Evolutionary conservation across 305 asterid genomes (phyloP).

Genomic region (Fraxinus baroniana): DNA sequence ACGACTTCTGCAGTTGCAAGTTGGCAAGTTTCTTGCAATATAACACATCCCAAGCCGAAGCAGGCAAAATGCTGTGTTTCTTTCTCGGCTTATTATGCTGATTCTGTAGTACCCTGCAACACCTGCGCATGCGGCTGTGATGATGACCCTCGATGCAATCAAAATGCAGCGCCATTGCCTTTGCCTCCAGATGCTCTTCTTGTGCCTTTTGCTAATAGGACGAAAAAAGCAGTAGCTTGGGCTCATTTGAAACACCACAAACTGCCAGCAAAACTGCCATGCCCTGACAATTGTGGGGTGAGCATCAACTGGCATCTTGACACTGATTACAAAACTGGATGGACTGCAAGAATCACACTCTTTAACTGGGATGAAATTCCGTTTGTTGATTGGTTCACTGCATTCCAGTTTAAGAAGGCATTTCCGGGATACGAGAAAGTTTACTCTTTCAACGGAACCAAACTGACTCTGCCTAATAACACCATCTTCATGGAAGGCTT

Average conservation of each 20-base stretch:
- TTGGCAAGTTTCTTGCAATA: slow-evolving; percentile 77
- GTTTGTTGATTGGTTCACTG: slow-evolving; percentile 70
- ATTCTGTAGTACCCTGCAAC: slow-evolving; percentile 62
- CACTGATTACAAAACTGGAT: slow-evolving; percentile 66
- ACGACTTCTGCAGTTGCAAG: slow-evolving; percentile 56
- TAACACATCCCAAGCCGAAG: slow-evolving; percentile 57
- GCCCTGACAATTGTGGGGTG: slow-evolving; percentile 90
- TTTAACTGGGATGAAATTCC: slow-evolving; percentile 73
- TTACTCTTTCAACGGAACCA: slow-evolving; percentile 77
- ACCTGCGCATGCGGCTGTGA: slow-evolving; percentile 91
- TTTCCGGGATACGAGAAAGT: slow-evolving; percentile 58
- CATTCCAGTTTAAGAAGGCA: slow-evolving; percentile 53
- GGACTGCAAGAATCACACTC: slow-evolving; percentile 82
- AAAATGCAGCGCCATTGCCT: slow-evolving; percentile 36
- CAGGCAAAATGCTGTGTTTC: slow-evolving; percentile 72
- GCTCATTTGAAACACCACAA: slow-evolving; percentile 41
- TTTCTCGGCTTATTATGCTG: slow-evolving; percentile 76
- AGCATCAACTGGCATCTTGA: slow-evolving; percentile 90
- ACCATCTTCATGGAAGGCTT: slow-evolving; percentile 77
- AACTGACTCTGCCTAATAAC: slow-evolving; percentile 30
- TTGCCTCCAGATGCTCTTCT: slow-evolving; percentile 73
- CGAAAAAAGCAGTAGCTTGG: slow-evolving; percentile 56
- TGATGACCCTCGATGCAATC: slow-evolving; percentile 37
- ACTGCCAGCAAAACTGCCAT: slow-evolving; percentile 57
- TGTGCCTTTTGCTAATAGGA: slow-evolving; percentile 64